These are phyloP conservation scores for Cupressus sempervirens DNA, from an alignment of 75 land plant genomes.

Conservation along the genomic window DNA sequence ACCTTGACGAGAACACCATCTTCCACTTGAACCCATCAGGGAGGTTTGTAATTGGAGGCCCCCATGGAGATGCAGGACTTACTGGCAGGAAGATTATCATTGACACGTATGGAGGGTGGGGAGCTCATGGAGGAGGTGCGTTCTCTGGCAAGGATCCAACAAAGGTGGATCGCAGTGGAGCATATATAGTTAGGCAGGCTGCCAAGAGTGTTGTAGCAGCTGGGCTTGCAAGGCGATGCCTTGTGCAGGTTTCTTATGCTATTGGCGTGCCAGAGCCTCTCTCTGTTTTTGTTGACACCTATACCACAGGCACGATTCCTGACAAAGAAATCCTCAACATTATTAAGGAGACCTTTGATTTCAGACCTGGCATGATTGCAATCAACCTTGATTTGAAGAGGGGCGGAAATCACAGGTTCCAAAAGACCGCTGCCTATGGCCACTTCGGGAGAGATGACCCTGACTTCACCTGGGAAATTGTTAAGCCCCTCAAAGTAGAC, in stretches of 20 bases:
- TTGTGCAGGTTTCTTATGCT: conserved; percentile 41
- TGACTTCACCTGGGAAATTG: conserved; percentile 74
- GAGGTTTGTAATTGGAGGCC: conserved; percentile 47
- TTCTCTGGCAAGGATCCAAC: conserved; percentile 46
- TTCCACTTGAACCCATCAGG: conserved; percentile 62
- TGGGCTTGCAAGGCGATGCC: conserved; percentile 27
- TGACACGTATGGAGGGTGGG: conserved; percentile 54
- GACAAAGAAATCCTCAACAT: conserved; percentile 36
- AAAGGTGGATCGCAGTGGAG: conserved; percentile 33
- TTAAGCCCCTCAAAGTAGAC: conserved; percentile 32
- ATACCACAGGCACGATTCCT: conserved; percentile 27
- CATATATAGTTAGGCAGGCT: conserved; percentile 27
- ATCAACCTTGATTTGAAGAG: conserved; percentile 40
- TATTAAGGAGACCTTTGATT: conserved; percentile 44
- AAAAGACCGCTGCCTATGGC: conserved; percentile 55
- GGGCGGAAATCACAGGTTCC: conserved; percentile 42
- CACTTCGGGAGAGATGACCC: conserved; percentile 50
- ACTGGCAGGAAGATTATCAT: conserved; percentile 57
- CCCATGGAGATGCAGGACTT: conserved; percentile 54
- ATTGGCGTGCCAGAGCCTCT: conserved; percentile 44
- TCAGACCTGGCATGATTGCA: conserved; percentile 47
- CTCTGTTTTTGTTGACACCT: conserved; percentile 37
- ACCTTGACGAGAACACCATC: conserved; percentile 67
- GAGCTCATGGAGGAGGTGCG: conserved; percentile 37
- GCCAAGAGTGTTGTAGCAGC: conserved; percentile 31